A percentile compares a stretch with the other conserved stretches of the same genome.
These are phyloP conservation scores for Heritiera fomes DNA, from an alignment of 345 rosid genomes.

Conservation along the genomic window DNA sequence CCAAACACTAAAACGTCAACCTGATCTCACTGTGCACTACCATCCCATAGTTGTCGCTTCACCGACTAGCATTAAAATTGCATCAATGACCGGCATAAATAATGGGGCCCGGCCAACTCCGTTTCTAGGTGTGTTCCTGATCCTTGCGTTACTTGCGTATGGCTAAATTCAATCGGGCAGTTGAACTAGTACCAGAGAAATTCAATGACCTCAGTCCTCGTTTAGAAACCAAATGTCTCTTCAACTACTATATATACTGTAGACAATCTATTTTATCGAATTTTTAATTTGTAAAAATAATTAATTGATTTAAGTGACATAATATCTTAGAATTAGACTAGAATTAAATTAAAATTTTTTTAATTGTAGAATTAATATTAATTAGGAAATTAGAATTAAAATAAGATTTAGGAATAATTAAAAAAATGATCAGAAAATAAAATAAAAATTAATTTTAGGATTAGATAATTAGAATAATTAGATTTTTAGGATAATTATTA, in stretches of 20 bases:
- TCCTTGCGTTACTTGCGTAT: neutral
- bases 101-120: neutral
- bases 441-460: too few relatives aligned
- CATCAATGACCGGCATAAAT: neutral
- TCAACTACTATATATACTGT: conserved; percentile 22
- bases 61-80: conserved; percentile 10
- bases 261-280: too few relatives aligned
- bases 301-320: too few relatives aligned
- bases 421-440: too few relatives aligned
- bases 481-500: too few relatives aligned
- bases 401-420: too few relatives aligned
- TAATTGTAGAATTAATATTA: too few relatives aligned
- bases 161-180: conserved; percentile 23
- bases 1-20: neutral
- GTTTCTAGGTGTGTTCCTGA: neutral
- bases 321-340: too few relatives aligned
- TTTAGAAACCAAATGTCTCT: neutral
- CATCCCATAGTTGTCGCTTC: conserved; percentile 3
- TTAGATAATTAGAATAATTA: too few relatives aligned
- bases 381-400: too few relatives aligned
- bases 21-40: neutral
- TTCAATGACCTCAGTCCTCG: conserved; percentile 29
- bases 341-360: too few relatives aligned
- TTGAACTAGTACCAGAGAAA: conserved; percentile 26
- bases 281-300: too few relatives aligned